Evolutionary conservation across 1,284 basidiomycete genomes (phyloP), one percentile per base, ranked within the genome.

Genomic region (Cryptococcus wingfieldii): DNA sequence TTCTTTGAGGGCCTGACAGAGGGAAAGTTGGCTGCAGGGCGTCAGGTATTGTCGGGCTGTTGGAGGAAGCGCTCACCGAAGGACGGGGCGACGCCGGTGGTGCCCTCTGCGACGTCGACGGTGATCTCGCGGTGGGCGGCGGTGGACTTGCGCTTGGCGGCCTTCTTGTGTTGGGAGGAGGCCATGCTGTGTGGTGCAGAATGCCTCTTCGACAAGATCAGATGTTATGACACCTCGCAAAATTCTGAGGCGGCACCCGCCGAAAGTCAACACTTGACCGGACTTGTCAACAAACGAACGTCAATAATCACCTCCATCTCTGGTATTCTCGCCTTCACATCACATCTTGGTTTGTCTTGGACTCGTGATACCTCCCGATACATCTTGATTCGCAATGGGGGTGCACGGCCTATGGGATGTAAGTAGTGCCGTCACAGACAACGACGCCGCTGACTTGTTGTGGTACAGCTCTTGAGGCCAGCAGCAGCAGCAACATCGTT

Each of bases 11-110:
- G 83, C 43, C 81, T 75, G 38, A 90, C 69, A 6, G 85, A 83
- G 34, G 89, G 89, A 71, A 88, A 90, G 72, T 84, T 86, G 56
- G 84, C 89, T 92, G 71, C 5, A 9, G 14, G 27, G 37, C 8
- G 16, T 50, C 8, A 54, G 51, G 54, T 51, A 10, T 25, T 10
- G 39, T 14, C 47, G 23, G 46, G 46, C n/a, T 42, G 1, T 27
- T 38, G 34, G 2, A 34, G 16, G 14, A 27, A 57, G 62, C 59
- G 77, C 82, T 71, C 70, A 89, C 88, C 87, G 63, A 90, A 82
- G 31, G 86, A 81, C 56, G 89, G 88, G 16, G 87, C 88, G 49
- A 83, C 73, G 61, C 81, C 77, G 14, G 76, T 74, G 47, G 81
- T 71, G 59, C 79, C 77, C 13, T 55, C 64, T 23, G 68, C 13